Conservation (phyloP, 2,329 filamentous ascomycete species). For the Exophiala phaeomuriformis region DNA sequence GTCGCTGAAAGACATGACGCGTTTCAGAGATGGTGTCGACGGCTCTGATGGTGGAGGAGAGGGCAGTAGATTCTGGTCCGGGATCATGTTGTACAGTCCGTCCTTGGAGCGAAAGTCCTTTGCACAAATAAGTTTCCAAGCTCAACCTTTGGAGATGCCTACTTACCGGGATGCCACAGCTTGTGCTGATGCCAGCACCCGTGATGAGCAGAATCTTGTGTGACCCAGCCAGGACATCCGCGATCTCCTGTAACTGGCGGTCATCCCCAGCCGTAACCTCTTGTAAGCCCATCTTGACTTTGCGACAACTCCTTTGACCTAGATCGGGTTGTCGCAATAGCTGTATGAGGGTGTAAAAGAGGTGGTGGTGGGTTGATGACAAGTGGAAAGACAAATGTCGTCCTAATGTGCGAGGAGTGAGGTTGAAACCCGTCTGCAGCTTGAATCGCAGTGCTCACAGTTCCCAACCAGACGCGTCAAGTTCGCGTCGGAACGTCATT, state of each 20-base stretch:
- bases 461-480: constrained; percentile 13
- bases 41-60: constrained; percentile 18
- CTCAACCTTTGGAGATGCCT: not conserved
- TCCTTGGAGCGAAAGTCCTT: constrained; percentile 43
- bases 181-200: constrained; percentile 67
- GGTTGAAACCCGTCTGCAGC: not conserved
- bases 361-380: too few relatives aligned
- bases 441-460: not conserved
- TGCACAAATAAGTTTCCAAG: constrained; percentile 13
- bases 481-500: constrained; percentile 17
- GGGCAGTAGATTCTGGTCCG: constrained; percentile 45
- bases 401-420: not conserved
- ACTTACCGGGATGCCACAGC: constrained; percentile 65
- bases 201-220: constrained; percentile 65
- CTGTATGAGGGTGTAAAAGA: too few relatives aligned
- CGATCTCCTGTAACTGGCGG: constrained; percentile 56
- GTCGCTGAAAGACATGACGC: constrained; percentile 34
- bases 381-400: too few relatives aligned
- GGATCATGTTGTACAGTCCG: constrained; percentile 64
- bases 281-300: constrained; percentile 27
- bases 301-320: not conserved
- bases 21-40: constrained; percentile 21
- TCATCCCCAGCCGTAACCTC: constrained; percentile 38
- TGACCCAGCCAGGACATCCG: constrained; percentile 56
- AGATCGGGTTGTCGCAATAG: not conserved